Conservation (phyloP, 345 rosid species). For the Salix brachista region DNA sequence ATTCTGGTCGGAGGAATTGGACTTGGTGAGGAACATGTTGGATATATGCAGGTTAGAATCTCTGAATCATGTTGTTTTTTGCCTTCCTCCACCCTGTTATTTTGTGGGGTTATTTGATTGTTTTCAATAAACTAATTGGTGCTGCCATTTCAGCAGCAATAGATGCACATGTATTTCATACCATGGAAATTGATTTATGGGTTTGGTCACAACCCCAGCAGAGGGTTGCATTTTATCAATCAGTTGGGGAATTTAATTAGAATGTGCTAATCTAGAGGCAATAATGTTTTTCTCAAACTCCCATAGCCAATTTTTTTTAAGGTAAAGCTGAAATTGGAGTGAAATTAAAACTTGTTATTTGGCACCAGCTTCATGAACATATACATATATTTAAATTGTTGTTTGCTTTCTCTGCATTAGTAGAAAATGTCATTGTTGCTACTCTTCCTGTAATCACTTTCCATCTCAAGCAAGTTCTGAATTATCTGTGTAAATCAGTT, state of each 20-base stretch:
- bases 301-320: background rate
- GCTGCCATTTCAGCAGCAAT: background rate
- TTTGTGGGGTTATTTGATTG: background rate
- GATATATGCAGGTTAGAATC: constrained; percentile 87
- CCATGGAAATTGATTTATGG: background rate
- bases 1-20: constrained; percentile 83
- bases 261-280: background rate
- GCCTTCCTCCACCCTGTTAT: background rate
- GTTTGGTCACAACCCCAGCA: background rate
- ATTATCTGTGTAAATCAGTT: background rate
- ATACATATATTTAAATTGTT: background rate
- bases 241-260: background rate
- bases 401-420: background rate
- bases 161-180: background rate
- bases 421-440: background rate
- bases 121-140: background rate
- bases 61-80: background rate
- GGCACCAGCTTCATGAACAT: no score
- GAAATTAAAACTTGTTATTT: no score
- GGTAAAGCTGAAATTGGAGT: no score
- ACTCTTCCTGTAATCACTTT: background rate
- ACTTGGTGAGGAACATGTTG: constrained; percentile 79
- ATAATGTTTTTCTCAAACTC: background rate
- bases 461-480: background rate
- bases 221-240: background rate